Conservation (phyloP, 371 early-diverging fungal genomes). For the Lichtheimia hyalospora region DNA sequence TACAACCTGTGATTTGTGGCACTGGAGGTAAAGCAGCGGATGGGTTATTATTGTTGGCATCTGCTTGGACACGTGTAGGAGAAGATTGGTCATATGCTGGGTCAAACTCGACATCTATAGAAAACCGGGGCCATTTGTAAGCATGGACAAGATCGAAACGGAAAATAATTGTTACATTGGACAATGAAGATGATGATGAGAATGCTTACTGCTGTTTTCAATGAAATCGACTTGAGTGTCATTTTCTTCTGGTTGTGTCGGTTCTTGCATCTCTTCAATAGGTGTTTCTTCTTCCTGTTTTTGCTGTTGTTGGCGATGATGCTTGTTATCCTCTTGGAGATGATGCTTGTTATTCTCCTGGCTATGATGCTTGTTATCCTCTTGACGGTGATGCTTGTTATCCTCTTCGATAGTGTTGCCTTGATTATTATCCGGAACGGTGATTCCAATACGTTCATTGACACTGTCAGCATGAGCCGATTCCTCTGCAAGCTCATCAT, state of each 20-base stretch:
- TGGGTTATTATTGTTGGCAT: slow-evolving; percentile 3
- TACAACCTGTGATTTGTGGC: slow-evolving; percentile 30
- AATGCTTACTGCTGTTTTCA: slow-evolving; percentile 8
- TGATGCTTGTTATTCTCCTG: too few species aligned
- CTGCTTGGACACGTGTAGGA: slow-evolving; percentile 11
- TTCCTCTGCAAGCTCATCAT: too few species aligned
- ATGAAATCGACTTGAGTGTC: slow-evolving; percentile 2
- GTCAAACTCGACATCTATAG: slow-evolving; percentile 2
- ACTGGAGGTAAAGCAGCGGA: slow-evolving; percentile 19
- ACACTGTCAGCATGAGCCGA: background rate
- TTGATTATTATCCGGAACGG: background rate
- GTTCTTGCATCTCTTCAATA: background rate
- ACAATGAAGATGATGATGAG: too few species aligned
- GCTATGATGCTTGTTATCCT: background rate
- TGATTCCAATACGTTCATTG: slow-evolving; percentile 1
- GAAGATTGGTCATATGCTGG: background rate
- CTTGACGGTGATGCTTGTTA: background rate
- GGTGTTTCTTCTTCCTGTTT: background rate
- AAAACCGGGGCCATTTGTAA: background rate
- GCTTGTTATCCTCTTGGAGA: too few species aligned
- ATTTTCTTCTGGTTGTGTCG: background rate
- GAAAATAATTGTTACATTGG: too few species aligned
- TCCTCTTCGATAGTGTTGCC: background rate
- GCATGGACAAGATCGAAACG: too few species aligned
- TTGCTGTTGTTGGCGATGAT: background rate